These are phyloP conservation scores for Abelmoschus esculentus DNA, from an alignment of 345 rosid genomes.

Conservation along the genomic window DNA sequence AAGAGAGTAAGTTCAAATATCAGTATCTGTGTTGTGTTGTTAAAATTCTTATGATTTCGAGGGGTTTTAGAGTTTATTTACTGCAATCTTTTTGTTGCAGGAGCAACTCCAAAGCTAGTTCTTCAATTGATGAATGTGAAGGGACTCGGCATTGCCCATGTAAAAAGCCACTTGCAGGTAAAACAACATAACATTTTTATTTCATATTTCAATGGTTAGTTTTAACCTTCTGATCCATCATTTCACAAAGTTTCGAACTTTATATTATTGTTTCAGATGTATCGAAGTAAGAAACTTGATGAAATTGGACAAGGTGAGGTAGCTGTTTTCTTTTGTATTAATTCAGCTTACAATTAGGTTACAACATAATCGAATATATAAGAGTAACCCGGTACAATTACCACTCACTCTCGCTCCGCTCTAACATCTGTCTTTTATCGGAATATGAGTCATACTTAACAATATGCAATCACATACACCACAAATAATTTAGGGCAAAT, in stretches of 20 bases:
- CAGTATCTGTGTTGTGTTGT: not conserved
- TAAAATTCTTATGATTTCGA: not conserved
- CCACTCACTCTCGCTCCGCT: too few species aligned
- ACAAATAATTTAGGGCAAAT: not conserved
- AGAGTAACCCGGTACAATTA: too few species aligned
- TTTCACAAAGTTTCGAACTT: not conserved
- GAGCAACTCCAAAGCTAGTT: conserved; percentile 85
- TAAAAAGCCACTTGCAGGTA: conserved; percentile 93
- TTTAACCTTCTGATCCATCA: not conserved
- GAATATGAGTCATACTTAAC: too few species aligned
- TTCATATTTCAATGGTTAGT: not conserved
- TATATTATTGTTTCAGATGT: conserved; percentile 45
- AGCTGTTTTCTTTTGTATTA: too few species aligned
- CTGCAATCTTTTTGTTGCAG: conserved; percentile 23
- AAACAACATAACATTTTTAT: not conserved
- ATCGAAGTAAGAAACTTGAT: conserved; percentile 77
- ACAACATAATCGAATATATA: too few species aligned
- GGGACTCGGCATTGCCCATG: conserved; percentile 90
- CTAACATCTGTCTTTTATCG: too few species aligned
- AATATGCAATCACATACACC: too few species aligned
- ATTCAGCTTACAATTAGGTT: too few species aligned
- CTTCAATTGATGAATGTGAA: conserved; percentile 77
- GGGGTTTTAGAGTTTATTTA: not conserved
- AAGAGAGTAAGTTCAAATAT: conserved; percentile 52
- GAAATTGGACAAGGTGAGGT: conserved; percentile 58